A percentile compares a stretch with the other conserved stretches of the same genome.
These are phyloP conservation scores for Pythium utonaiense DNA, from an alignment of 352 stramenopile genomes.

Conservation along the genomic window DNA sequence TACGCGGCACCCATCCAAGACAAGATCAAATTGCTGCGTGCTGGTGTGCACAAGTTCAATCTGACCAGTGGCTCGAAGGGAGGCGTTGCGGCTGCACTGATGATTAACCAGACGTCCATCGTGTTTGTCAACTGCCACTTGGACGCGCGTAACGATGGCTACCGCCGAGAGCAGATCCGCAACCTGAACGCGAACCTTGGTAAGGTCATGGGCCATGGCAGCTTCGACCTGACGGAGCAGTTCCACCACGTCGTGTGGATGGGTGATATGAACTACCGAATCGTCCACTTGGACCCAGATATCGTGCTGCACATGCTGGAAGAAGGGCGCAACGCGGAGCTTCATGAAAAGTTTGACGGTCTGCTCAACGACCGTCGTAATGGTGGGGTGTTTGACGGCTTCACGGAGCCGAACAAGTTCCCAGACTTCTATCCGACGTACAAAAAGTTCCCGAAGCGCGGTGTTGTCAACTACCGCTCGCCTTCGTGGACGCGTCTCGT, in stretches of 20 bases:
- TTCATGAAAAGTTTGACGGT: slow-evolving; percentile 85
- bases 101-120: slow-evolving; percentile 74
- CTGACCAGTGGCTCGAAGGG: slow-evolving; percentile 79
- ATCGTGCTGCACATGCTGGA: slow-evolving; percentile 81
- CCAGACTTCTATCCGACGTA: slow-evolving; percentile 89
- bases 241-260: slow-evolving; percentile 91
- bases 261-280: slow-evolving; percentile 88
- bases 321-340: slow-evolving; percentile 62
- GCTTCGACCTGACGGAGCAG: slow-evolving; percentile 81
- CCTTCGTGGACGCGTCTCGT: slow-evolving; percentile 70
- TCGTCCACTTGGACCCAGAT: slow-evolving; percentile 67
- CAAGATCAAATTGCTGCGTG: slow-evolving; percentile 71
- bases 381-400: slow-evolving; percentile 75
- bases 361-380: slow-evolving; percentile 75
- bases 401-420: slow-evolving; percentile 80
- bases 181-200: slow-evolving; percentile 76
- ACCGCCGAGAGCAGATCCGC: slow-evolving; percentile 80
- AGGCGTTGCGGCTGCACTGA: slow-evolving; percentile 68
- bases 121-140: slow-evolving; percentile 87
- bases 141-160: slow-evolving; percentile 73
- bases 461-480: slow-evolving; percentile 53
- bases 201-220: slow-evolving; percentile 73
- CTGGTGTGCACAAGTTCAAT: slow-evolving; percentile 79
- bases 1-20: slow-evolving; percentile 46
- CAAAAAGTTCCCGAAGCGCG: slow-evolving; percentile 82